phyloP scores from a whole-genome alignment of 2,329 filamentous ascomycete species.

The Fusarium tupiense region DNA sequence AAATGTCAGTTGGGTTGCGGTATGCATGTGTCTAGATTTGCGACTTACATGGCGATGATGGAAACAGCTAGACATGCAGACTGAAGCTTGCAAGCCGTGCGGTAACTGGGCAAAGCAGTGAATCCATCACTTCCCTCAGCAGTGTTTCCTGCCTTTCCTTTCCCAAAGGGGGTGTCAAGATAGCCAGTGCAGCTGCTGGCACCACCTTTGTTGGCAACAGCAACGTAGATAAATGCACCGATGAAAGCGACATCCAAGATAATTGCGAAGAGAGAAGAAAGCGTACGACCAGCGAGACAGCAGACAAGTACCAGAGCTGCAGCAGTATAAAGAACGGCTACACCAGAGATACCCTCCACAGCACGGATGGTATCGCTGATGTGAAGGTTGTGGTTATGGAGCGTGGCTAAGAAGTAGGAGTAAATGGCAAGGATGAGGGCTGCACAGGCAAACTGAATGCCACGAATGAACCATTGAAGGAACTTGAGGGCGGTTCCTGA shows the following conservation, averaged over 20 bases:
- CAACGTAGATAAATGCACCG: conserved; percentile 83
- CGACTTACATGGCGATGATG: conserved; percentile 76
- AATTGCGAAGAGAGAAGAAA: conserved; percentile 79
- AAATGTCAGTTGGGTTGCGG: background rate
- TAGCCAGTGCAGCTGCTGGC: conserved; percentile 68
- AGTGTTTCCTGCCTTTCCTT: conserved; percentile 63
- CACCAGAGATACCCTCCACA: conserved; percentile 81
- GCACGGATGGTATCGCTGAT: conserved; percentile 76
- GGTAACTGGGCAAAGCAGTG: conserved; percentile 57
- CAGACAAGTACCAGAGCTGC: conserved; percentile 79
- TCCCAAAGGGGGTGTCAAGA: conserved; percentile 75
- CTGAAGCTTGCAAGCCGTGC: conserved; percentile 75
- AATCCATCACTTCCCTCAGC: conserved; percentile 60
- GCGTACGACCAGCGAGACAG: conserved; percentile 77
- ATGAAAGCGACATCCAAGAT: conserved; percentile 81
- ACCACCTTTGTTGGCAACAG: conserved; percentile 76
- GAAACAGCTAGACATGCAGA: conserved; percentile 81
- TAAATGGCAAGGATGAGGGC: conserved; percentile 81
- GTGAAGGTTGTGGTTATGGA: conserved; percentile 69
- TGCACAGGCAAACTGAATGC: conserved; percentile 77
- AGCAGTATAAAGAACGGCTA: conserved; percentile 77
- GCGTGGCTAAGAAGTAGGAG: conserved; percentile 84
- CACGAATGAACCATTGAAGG: conserved; percentile 75
- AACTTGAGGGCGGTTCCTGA: conserved; percentile 69
- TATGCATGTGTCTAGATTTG: background rate